Evolutionary conservation across 345 rosid genomes (phyloP).

Genomic region (Acer saccharum): DNA sequence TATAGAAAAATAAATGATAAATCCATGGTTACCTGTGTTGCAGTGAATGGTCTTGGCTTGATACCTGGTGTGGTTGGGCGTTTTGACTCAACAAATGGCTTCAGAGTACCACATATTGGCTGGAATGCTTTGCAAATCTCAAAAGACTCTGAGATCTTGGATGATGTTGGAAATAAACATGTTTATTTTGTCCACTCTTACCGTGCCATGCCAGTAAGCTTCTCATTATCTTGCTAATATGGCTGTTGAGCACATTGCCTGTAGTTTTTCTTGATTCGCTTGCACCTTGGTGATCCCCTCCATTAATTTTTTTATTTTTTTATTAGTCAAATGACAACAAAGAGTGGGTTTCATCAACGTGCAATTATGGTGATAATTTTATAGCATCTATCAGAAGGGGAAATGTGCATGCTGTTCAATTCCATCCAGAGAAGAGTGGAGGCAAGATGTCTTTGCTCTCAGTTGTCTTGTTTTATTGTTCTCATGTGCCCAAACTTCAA

Average conservation of each 20-base stretch:
- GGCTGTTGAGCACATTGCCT: neutral
- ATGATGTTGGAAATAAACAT: slow-evolving; percentile 78
- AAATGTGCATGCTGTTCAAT: slow-evolving; percentile 96
- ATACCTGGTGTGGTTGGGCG: slow-evolving; percentile 91
- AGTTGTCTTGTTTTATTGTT: slow-evolving; percentile 9
- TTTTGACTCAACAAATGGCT: slow-evolving; percentile 76
- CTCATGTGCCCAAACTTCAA: slow-evolving; percentile 11
- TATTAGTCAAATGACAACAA: slow-evolving; percentile 68
- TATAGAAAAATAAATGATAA: slow-evolving; percentile 13
- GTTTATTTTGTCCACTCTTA: slow-evolving; percentile 98
- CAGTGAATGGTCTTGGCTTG: slow-evolving; percentile 92
- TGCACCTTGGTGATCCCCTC: slow-evolving; percentile 15
- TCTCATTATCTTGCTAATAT: neutral
- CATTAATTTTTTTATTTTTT: slow-evolving; percentile 16
- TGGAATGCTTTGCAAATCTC: slow-evolving; percentile 90
- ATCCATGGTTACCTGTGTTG: slow-evolving; percentile 16
- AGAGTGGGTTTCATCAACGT: slow-evolving; percentile 92
- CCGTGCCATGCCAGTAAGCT: slow-evolving; percentile 78
- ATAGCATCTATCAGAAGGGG: slow-evolving; percentile 89
- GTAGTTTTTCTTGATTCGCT: neutral
- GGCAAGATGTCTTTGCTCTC: slow-evolving; percentile 44
- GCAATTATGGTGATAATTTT: slow-evolving; percentile 79
- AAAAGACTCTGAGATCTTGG: slow-evolving; percentile 73
- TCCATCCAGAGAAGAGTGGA: slow-evolving; percentile 99
- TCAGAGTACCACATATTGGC: slow-evolving; percentile 93